Base-by-base conservation (phyloP, 192 early-diverging fungal species). In the Linnemannia elongata region DNA sequence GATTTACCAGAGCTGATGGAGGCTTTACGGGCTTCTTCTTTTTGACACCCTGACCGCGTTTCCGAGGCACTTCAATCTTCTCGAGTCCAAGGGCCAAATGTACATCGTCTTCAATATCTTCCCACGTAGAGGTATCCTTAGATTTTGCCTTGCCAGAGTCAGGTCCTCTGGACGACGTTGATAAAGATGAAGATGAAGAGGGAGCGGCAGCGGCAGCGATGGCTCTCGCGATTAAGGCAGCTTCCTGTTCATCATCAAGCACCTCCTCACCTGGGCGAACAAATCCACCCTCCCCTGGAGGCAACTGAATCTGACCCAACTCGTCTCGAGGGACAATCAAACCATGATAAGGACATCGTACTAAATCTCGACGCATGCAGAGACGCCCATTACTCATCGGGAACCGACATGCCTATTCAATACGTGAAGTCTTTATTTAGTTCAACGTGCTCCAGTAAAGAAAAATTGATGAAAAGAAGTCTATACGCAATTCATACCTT, bases 291-390 rank as follows among this genome's bases (percentile, higher is more conserved):
- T 77, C 79, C 0, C 76, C 77, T 22, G 73, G 27, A 12, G 86
- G 81, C 38, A 76, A 45, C 15, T 90, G 74, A 22, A 85, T 83
- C 72, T 87, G 82, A 15, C 91, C 91, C 15, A 88, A 66, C 70
- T 94, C 92, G 72, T 95, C 92, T 4, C 94, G 91, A 1, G 93
- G 91, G 30, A 94, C 82, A 24, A 94, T 88, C 20, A 60, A 76
- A 0, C 94, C 94, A 80, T 95, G 94, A 55, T 92, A 93, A 12
- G 94, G 94, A 76, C 94, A 95, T 35, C 90, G 92, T 3, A 93
- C 89, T 47, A 95, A 80, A 75, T 95, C 94, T 27, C 92, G 89
- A 15, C 94, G 85, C 36, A 91, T 91, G 72, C 94, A 95, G 33
- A 95, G 88, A 54, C 86, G 82, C 12, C 94, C 93, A 75, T 89